phyloP scores from a whole-genome alignment of 768 basidiomycete species.

The Suillus bovinus region DNA sequence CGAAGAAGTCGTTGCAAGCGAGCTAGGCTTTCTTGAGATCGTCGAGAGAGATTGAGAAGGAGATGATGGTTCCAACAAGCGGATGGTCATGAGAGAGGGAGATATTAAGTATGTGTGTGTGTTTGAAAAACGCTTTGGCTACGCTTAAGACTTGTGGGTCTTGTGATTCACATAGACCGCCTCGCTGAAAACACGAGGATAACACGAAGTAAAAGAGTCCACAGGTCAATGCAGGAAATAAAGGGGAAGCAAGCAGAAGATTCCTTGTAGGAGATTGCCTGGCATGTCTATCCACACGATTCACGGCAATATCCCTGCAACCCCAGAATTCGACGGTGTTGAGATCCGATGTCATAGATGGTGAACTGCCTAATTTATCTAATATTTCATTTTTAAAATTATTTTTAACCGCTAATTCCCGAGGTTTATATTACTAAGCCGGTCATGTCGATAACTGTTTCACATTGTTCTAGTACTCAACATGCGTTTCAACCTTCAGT shows the following conservation, averaged over 20 bases:
- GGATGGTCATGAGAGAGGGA: constrained; percentile 9
- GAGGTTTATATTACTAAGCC: background rate
- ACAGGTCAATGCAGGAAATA: background rate
- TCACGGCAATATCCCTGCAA: constrained; percentile 6
- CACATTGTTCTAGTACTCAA: background rate
- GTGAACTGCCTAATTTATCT: background rate
- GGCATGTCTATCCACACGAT: constrained; percentile 5
- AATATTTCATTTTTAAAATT: background rate
- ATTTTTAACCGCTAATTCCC: background rate
- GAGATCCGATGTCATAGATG: constrained; percentile 7
- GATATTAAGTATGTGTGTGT: constrained; percentile 9
- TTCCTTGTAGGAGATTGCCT: constrained; percentile 3
- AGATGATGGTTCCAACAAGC: constrained; percentile 4
- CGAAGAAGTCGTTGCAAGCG: background rate
- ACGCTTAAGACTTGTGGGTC: background rate
- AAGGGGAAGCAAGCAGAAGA: constrained; percentile 5
- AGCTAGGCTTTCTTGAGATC: background rate
- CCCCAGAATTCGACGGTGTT: background rate
- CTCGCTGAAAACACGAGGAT: constrained; percentile 15
- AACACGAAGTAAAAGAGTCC: constrained; percentile 3
- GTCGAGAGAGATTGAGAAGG: constrained; percentile 6
- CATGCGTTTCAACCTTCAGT: background rate
- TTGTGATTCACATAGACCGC: constrained; percentile 8
- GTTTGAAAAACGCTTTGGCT: background rate
- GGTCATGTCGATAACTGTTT: background rate